These are phyloP conservation scores for Russula earlei DNA, from an alignment of 768 basidiomycete species.

Conservation along the genomic window DNA sequence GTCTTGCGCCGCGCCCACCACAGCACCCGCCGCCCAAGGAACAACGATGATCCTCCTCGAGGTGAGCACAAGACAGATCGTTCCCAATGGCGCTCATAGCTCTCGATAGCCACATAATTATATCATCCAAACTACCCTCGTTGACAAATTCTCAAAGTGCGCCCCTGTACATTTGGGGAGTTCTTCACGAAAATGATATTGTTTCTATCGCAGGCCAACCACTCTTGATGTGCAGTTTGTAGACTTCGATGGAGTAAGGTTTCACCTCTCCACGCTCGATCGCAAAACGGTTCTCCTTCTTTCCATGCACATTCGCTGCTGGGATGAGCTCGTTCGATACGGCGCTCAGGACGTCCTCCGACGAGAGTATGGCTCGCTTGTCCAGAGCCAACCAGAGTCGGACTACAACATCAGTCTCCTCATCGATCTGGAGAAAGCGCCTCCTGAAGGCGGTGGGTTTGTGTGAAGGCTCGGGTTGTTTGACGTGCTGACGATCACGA, in stretches of 20 bases:
- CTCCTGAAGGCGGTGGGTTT: constrained; percentile 66
- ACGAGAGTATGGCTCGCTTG: constrained; percentile 72
- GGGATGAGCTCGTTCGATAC: constrained; percentile 84
- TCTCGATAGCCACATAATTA: constrained; percentile 70
- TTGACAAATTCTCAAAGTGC: constrained; percentile 81
- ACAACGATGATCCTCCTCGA: constrained; percentile 74
- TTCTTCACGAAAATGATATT: constrained; percentile 7
- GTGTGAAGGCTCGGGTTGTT: not conserved
- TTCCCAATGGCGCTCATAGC: not conserved
- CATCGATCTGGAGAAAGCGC: constrained; percentile 82
- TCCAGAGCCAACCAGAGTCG: constrained; percentile 61
- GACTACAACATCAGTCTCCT: constrained; percentile 85
- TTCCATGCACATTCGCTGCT: constrained; percentile 97
- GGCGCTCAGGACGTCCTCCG: constrained; percentile 73
- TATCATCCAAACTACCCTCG: constrained; percentile 83
- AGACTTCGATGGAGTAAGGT: constrained; percentile 94
- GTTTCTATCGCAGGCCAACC: constrained; percentile 52
- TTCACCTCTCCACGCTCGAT: constrained; percentile 83
- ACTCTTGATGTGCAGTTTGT: constrained; percentile 93
- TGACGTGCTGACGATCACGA: constrained; percentile 9
- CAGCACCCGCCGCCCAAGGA: not conserved
- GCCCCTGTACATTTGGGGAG: constrained; percentile 21
- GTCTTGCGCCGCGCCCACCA: not conserved
- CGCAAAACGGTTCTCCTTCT: constrained; percentile 74
- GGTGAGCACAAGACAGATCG: constrained; percentile 33